Conservation (phyloP, 176 grass and related monocot species). For the Aegilops longissima region DNA sequence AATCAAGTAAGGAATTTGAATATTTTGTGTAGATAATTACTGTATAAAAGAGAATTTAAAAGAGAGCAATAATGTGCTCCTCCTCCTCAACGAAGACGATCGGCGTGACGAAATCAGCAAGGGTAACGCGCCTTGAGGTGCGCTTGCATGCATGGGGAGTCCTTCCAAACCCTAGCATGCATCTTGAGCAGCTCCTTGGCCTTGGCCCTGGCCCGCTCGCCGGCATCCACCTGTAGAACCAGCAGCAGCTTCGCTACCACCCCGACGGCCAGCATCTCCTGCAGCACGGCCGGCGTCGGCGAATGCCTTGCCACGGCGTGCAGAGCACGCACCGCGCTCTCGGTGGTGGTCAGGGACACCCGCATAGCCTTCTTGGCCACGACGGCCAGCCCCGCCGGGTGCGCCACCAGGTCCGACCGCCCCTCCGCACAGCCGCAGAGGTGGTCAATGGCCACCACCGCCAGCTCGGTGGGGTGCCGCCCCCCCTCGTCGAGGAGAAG, state of each 20-base stretch:
- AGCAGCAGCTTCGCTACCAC: slow-evolving; percentile 66
- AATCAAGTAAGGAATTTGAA: background rate
- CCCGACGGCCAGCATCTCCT: slow-evolving; percentile 80
- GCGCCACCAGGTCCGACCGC: slow-evolving; percentile 50
- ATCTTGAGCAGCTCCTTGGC: slow-evolving; percentile 62
- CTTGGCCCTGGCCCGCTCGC: slow-evolving; percentile 41
- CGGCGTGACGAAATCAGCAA: slow-evolving; percentile 5
- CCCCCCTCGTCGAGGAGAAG: slow-evolving; percentile 54
- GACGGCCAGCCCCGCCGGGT: slow-evolving; percentile 65
- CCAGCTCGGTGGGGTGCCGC: slow-evolving; percentile 42
- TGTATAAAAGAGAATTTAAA: background rate
- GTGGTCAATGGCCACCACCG: slow-evolving; percentile 59
- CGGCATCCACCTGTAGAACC: slow-evolving; percentile 49
- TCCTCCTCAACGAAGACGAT: background rate
- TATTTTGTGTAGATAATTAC: background rate
- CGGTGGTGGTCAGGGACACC: slow-evolving; percentile 43
- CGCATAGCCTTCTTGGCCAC: slow-evolving; percentile 69
- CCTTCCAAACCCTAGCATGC: slow-evolving; percentile 84
- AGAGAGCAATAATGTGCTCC: slow-evolving; percentile 10
- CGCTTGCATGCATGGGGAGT: slow-evolving; percentile 63
- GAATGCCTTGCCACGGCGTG: slow-evolving; percentile 50
- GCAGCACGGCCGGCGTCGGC: slow-evolving; percentile 47
- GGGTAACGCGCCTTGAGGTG: slow-evolving; percentile 52
- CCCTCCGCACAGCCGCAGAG: slow-evolving; percentile 82
- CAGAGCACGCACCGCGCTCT: slow-evolving; percentile 62